Evolutionary conservation across 805 yeast genomes (phyloP).

Genomic region (Candida krabiensis): DNA sequence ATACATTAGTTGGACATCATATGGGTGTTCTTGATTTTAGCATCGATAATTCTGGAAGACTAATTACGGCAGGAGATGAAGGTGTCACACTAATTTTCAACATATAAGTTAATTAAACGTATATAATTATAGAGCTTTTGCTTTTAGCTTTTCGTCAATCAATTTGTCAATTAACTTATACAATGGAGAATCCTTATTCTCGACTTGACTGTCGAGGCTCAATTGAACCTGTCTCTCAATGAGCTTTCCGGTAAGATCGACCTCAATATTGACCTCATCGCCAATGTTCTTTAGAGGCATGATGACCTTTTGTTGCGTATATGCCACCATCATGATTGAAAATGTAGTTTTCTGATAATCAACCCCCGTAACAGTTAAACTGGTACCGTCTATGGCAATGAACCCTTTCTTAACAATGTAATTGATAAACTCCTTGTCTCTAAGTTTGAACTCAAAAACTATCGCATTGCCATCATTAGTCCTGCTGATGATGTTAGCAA

Average conservation of each 20-base stretch:
- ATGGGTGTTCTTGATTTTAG: constrained; percentile 92
- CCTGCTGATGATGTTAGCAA: constrained; percentile 60
- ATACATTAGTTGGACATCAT: constrained; percentile 86
- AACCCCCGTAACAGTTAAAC: constrained; percentile 83
- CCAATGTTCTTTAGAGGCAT: constrained; percentile 66
- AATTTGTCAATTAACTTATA: constrained; percentile 47
- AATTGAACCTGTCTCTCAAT: constrained; percentile 80
- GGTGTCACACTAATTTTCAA: constrained; percentile 82
- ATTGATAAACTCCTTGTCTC: constrained; percentile 58
- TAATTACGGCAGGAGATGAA: constrained; percentile 95
- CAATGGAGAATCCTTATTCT: constrained; percentile 48
- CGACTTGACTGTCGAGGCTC: constrained; percentile 54
- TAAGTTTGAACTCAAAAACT: constrained; percentile 68
- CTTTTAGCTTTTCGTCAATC: constrained; percentile 43
- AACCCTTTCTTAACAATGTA: constrained; percentile 96
- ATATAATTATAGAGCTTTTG: not conserved
- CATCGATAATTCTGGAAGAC: constrained; percentile 61
- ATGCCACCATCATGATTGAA: constrained; percentile 86
- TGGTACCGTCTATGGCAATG: constrained; percentile 89
- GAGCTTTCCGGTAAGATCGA: constrained; percentile 89
- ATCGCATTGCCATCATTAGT: constrained; percentile 73
- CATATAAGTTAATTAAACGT: constrained; percentile 11
- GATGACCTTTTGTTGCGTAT: constrained; percentile 81
- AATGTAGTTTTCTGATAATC: constrained; percentile 59
- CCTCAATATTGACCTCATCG: constrained; percentile 82